Base-by-base conservation (phyloP, 495 filamentous ascomycete genomes). In the Aspergillus bertholletiae region DNA sequence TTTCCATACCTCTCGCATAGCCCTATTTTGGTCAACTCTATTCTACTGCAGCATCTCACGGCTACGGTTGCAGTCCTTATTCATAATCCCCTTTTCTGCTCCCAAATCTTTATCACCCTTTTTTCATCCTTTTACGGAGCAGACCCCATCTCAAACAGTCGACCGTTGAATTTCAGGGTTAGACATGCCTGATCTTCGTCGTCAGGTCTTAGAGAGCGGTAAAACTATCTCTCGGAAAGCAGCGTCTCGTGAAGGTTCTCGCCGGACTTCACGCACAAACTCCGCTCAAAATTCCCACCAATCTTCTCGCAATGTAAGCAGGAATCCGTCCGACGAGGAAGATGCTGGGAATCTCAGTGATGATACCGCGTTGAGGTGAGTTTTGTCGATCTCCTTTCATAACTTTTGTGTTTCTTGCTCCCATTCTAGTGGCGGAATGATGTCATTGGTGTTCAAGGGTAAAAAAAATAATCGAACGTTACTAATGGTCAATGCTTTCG, bases 151-250 rank as follows among this genome's bases (percentile, higher is more conserved):
- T 45, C 26, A 24, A 32, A 35, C 27, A 24, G 1, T n/a, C n/a
- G n/a, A n/a, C 27, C 22, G 5, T 17, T 55, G 9, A 23, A 32
- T 17, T 23, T n/a, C n/a, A 15, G 34, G 34, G 22, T 7, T 47
- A 54, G 69, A 15, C 51, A 77, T 77, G 74, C 74, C 72, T 20
- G 75, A 78, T 62, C 81, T 97, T 50, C 83, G 89, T 62, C 86
- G 92, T 65, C 89, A 89, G 68, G 90, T 88, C 30, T 62, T 77
- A 11, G 88, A 92, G 76, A 89, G 86, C 74, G 84, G 85, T 67
- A 98, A 98, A 77, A 98, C 93, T 32, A 79, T 94, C 46, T 97
- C 94, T 32, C 85, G 87, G 65, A 96, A 96, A 73, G 92, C 92
- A 7, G 86, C 84, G 46, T 89, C 88, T 13, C 80, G 83, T 46